Evolutionary conservation across 352 stramenopile genomes (phyloP).

Genomic region (Phytophthora constricta): DNA sequence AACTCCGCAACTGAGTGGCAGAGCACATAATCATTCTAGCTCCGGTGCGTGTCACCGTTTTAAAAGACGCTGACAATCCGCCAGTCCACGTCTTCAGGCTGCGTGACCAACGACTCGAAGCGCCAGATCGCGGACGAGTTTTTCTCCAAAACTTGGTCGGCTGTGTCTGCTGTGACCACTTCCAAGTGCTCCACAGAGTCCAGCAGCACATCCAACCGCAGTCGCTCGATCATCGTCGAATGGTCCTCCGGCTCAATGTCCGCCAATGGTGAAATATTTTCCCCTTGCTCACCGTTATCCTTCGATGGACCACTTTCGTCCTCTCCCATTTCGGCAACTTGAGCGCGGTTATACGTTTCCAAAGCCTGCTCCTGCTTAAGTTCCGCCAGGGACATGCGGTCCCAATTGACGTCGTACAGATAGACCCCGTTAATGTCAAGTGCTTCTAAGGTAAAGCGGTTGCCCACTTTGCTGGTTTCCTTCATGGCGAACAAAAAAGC

Average conservation of each 20-base stretch:
- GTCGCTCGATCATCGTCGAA: slow-evolving; percentile 41
- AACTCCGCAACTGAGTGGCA: too few relatives aligned
- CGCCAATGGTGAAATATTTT: slow-evolving; percentile 2
- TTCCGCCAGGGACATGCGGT: slow-evolving; percentile 51
- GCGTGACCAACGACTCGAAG: slow-evolving; percentile 60
- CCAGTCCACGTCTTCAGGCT: slow-evolving; percentile 62
- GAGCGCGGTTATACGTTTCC: slow-evolving; percentile 41
- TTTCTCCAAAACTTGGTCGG: slow-evolving; percentile 39
- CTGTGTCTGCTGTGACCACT: slow-evolving; percentile 34
- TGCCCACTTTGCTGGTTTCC: slow-evolving; percentile 54
- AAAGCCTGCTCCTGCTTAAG: slow-evolving; percentile 51
- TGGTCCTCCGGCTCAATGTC: slow-evolving; percentile 29
- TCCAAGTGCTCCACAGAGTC: slow-evolving; percentile 49
- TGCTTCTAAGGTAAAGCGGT: slow-evolving; percentile 53
- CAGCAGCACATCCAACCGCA: slow-evolving; percentile 51
- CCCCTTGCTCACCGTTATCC: slow-evolving; percentile 17
- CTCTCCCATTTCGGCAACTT: slow-evolving; percentile 42
- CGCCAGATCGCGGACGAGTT: slow-evolving; percentile 40
- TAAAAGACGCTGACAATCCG: slow-evolving; percentile 52
- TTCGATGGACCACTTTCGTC: slow-evolving; percentile 12
- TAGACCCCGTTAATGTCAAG: slow-evolving; percentile 62
- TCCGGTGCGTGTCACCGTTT: too few relatives aligned
- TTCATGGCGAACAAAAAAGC: slow-evolving; percentile 63
- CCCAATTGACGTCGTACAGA: slow-evolving; percentile 52
- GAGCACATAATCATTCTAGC: too few relatives aligned